Evolutionary conservation across 177 flowering plant genomes (phyloP).

Genomic region (Vitis hybrid): DNA sequence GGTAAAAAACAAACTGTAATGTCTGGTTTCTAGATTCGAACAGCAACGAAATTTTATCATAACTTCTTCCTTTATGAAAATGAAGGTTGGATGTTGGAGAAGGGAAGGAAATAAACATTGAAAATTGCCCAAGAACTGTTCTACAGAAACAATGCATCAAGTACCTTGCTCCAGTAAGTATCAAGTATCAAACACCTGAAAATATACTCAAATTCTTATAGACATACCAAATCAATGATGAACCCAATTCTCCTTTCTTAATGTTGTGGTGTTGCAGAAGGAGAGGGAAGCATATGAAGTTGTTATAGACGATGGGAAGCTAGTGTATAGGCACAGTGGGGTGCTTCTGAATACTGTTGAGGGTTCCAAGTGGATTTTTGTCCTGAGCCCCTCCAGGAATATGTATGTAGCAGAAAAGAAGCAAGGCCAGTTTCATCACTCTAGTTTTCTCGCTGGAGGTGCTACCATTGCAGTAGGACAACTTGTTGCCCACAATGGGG

Average conservation of each 20-base stretch:
- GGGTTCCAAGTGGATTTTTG: conserved; percentile 28
- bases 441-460: conserved; percentile 32
- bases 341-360: conserved; percentile 8
- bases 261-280: conserved; percentile 6
- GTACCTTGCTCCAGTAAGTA: conserved; percentile 61
- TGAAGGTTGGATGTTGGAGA: conserved; percentile 29
- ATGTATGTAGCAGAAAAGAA: conserved; percentile 26
- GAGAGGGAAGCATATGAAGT: conserved; percentile 31
- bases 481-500: conserved; percentile 47
- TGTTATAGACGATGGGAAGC: conserved; percentile 18
- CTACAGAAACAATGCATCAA: conserved; percentile 34
- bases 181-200: no score
- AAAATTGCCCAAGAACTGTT: conserved; percentile 11
- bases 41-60: neutral
- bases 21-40: neutral
- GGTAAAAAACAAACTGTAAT: conserved; percentile 26
- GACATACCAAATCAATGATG: no score
- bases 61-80: neutral
- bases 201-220: no score
- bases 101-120: conserved; percentile 22
- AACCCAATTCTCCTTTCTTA: no score
- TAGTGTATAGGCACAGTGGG: conserved; percentile 20
- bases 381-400: conserved; percentile 18
- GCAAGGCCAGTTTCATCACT: conserved; percentile 35
- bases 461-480: conserved; percentile 60